Percentiles rank a stretch among this genome's conserved stretches.
Conservation (phyloP, 2,329 filamentous ascomycete genomes). For the Monosporascus sp. region DNA sequence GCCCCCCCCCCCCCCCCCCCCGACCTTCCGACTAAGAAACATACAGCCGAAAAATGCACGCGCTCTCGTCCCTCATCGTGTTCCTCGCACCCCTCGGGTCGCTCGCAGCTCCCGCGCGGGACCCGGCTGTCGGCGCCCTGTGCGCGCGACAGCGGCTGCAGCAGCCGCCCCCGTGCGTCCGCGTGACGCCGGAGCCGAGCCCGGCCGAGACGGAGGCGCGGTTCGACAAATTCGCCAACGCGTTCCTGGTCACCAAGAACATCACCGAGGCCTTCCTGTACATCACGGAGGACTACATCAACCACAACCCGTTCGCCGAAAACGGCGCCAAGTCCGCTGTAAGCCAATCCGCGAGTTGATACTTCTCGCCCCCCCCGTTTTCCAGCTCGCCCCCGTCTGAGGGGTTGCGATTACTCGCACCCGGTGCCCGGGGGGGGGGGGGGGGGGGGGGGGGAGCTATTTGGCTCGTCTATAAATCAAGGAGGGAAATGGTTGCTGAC, state of each 20-base stretch:
- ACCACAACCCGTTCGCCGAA: conserved; percentile 15
- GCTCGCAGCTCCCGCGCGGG: background rate
- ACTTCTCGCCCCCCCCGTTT: too few species aligned
- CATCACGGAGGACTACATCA: conserved; percentile 15
- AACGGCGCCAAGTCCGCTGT: conserved; percentile 14
- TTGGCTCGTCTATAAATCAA: too few species aligned
- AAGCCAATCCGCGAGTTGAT: too few species aligned
- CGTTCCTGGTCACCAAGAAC: conserved; percentile 18
- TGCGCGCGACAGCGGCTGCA: background rate
- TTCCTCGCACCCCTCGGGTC: conserved; percentile 4
- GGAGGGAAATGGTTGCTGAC: too few species aligned
- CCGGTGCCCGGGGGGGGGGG: too few species aligned
- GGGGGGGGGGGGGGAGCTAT: too few species aligned
- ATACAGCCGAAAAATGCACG: background rate
- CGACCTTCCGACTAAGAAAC: too few species aligned
- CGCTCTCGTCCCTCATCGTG: background rate
- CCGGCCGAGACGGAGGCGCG: conserved; percentile 13
- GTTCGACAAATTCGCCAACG: conserved; percentile 16
- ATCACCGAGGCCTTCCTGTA: conserved; percentile 18
- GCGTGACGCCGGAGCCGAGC: conserved; percentile 11
- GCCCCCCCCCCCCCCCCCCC: too few species aligned
- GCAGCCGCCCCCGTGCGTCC: conserved; percentile 16
- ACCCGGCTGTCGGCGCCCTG: background rate
- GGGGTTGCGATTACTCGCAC: too few species aligned
- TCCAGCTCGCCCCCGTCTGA: too few species aligned